Evolutionary conservation across 768 basidiomycete species (phyloP), one percentile per base, ranked within the genome.

Genomic region (Auricularia sp.): DNA sequence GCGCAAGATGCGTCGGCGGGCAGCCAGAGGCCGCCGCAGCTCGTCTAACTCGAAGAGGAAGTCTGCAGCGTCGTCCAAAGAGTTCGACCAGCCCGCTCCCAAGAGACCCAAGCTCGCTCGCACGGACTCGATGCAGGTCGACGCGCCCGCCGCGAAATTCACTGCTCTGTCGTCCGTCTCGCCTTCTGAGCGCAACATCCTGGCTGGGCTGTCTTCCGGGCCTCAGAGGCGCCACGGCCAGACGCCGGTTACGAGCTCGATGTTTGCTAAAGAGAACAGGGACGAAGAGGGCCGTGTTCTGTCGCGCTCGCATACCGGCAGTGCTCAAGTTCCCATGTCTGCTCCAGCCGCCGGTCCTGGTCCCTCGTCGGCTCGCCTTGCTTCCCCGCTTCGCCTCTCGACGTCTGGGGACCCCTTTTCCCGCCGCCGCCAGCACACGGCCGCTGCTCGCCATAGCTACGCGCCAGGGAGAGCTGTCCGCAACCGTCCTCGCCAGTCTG

Each of bases 41-140:
- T 53, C 62, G 16, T 64, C 62, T 21, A 43, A 65, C 8, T 51
- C 64, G 36, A 61, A 65, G 61, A 56, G 58, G 21, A 16, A 23
- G 34, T 36, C 36, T 63, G 36, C 21, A 58, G 33, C 34, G 29
- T 61, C 56, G 58, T 35, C 42, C 14, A 42, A 34, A 23, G 64
- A 54, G 12, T 29, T 62, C 58, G 58, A 56, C 53, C 21, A 18
- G 43, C 58, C 61, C 10, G 36, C 29, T 51, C 44, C 23, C 5
- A 44, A 23, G 36, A 11, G 42, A 23, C 36, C 33, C 51, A 63
- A 56, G 14, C 63, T 56, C 34, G 29, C 39, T 3, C 63, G 63
- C 6, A 34, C 53, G 21, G 34, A 43, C 4, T 33, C 63, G n/a
- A 44, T 59, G 18, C 42, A 58, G 47, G 21, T 34, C 54, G 54